phyloP scores from a whole-genome alignment of 2,329 filamentous ascomycete species.

The Pseudogymnoascus sp. region DNA sequence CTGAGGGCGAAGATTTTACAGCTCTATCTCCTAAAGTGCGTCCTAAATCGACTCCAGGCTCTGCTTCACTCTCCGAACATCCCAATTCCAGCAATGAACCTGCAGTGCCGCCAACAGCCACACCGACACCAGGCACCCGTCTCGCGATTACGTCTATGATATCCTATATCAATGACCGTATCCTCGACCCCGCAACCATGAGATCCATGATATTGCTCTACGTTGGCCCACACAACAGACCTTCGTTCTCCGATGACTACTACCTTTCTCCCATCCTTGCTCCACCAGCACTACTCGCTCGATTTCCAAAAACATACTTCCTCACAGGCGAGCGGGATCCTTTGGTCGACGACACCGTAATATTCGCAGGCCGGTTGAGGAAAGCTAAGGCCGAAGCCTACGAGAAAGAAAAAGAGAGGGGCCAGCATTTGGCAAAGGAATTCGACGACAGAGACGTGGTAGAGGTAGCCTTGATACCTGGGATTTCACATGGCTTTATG shows the following conservation, averaged over 20 bases:
- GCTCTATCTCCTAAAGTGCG: background rate
- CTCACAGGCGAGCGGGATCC: constrained; percentile 92
- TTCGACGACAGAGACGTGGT: constrained; percentile 69
- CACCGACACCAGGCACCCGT: constrained; percentile 45
- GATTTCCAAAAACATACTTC: constrained; percentile 92
- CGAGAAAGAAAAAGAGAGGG: constrained; percentile 41
- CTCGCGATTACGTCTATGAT: constrained; percentile 95
- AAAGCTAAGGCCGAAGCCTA: constrained; percentile 59
- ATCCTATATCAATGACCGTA: constrained; percentile 93
- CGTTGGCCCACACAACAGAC: constrained; percentile 84
- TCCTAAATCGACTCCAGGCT: background rate
- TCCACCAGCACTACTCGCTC: constrained; percentile 69
- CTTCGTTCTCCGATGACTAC: constrained; percentile 87
- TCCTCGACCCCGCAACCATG: constrained; percentile 96
- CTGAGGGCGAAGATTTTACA: constrained; percentile 55
- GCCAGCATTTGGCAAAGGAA: constrained; percentile 38
- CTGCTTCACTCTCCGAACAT: background rate
- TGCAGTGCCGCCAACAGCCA: background rate
- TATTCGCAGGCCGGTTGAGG: constrained; percentile 83
- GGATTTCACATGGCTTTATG: constrained; percentile 87
- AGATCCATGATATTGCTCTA: constrained; percentile 98
- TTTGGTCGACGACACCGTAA: constrained; percentile 90
- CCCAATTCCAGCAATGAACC: background rate
- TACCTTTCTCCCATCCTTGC: constrained; percentile 83
- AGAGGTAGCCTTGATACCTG: constrained; percentile 77